Evolutionary conservation across 441 rosid species (phyloP).

Genomic region (Croton setiger): DNA sequence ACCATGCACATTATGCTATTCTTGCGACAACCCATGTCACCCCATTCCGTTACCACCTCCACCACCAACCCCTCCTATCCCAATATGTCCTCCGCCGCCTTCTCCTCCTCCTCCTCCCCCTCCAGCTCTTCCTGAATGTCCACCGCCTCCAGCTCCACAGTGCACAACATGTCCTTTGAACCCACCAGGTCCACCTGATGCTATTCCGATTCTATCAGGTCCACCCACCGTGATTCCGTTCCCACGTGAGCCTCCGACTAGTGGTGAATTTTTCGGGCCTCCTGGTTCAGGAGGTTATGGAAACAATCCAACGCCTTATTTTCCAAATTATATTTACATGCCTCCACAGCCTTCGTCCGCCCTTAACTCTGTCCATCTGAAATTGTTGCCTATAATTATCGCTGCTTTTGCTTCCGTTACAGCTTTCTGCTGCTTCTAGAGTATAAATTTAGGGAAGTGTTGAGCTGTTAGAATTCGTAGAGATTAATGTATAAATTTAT

Average conservation of each 20-base stretch:
- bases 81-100: conserved; percentile 27
- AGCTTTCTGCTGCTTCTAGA: not conserved
- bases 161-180: conserved; percentile 28
- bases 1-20: conserved; percentile 44
- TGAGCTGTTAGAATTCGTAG: not conserved
- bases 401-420: not conserved
- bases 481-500: not conserved
- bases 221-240: conserved; percentile 12
- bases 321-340: conserved; percentile 13
- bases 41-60: conserved; percentile 31
- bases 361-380: not conserved
- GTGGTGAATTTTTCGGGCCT: conserved; percentile 20
- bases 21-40: conserved; percentile 56
- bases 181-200: conserved; percentile 25
- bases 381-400: not conserved
- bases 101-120: conserved; percentile 48
- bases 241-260: not conserved
- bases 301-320: conserved; percentile 19
- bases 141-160: conserved; percentile 30
- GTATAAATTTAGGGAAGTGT: not conserved
- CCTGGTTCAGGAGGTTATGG: conserved; percentile 25
- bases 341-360: conserved; percentile 13
- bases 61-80: conserved; percentile 24
- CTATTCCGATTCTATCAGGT: not conserved
- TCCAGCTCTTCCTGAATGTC: conserved; percentile 32